Conservation (phyloP, 352 stramenopile genomes). For the Phytopythium ostracodes region DNA sequence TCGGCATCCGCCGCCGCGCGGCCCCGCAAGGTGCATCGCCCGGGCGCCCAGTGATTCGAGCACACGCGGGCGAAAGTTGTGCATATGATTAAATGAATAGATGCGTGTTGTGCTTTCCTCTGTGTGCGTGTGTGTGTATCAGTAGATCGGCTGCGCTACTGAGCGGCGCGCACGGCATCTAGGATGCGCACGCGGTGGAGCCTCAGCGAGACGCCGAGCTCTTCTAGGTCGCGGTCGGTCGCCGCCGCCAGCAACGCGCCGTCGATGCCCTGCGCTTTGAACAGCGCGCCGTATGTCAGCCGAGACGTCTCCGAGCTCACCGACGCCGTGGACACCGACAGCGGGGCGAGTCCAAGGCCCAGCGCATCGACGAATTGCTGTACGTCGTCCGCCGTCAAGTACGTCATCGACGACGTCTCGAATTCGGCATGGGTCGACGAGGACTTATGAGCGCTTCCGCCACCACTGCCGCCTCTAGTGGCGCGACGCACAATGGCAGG, state of each 20-base stretch:
- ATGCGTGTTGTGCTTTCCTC: not conserved
- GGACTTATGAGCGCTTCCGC: slow-evolving; percentile 1
- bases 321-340: slow-evolving; percentile 2
- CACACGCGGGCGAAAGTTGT: not conserved
- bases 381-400: slow-evolving; percentile 44
- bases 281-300: slow-evolving; percentile 31
- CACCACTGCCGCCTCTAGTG: slow-evolving; percentile 14
- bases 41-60: slow-evolving; percentile 39
- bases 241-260: slow-evolving; percentile 50
- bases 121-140: not conserved
- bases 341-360: slow-evolving; percentile 22
- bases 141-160: not conserved
- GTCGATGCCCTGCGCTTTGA: slow-evolving; percentile 57
- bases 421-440: not conserved
- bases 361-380: slow-evolving; percentile 47
- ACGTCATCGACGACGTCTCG: not conserved
- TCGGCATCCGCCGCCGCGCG: slow-evolving; percentile 41
- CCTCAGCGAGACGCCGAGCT: slow-evolving; percentile 61
- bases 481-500: slow-evolving; percentile 14
- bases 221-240: slow-evolving; percentile 51
- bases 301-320: not conserved
- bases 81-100: not conserved
- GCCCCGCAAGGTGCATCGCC: slow-evolving; percentile 53
- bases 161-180: slow-evolving; percentile 15
- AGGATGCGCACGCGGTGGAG: slow-evolving; percentile 76